Conservation (phyloP, 164 flowering plant species). For the Nelumbo lutea region DNA sequence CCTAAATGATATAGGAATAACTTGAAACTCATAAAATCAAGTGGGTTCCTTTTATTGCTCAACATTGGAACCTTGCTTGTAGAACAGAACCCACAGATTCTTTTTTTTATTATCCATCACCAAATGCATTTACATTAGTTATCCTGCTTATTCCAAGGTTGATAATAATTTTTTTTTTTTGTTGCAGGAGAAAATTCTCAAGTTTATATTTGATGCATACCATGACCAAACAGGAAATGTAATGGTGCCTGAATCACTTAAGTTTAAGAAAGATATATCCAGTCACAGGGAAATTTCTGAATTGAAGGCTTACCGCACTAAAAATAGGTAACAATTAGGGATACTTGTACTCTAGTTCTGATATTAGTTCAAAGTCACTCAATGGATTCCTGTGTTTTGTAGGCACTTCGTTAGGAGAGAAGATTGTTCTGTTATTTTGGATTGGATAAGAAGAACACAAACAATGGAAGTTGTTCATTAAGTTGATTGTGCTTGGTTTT, state of each 20-base stretch:
- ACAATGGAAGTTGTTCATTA: slow-evolving; percentile 7
- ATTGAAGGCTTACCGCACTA: slow-evolving; percentile 59
- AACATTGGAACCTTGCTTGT: neutral
- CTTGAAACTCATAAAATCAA: neutral
- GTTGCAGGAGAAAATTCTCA: slow-evolving; percentile 60
- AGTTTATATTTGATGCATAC: slow-evolving; percentile 66
- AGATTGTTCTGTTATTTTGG: slow-evolving; percentile 58
- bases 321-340: slow-evolving; percentile 50
- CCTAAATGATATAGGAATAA: neutral
- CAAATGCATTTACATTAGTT: neutral
- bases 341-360: neutral
- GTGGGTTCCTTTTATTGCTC: neutral
- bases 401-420: slow-evolving; percentile 56
- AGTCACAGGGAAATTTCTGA: slow-evolving; percentile 32
- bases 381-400: slow-evolving; percentile 17
- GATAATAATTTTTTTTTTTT: slow-evolving; percentile 1
- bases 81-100: neutral
- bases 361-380: neutral
- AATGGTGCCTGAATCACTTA: slow-evolving; percentile 57
- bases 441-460: slow-evolving; percentile 64
- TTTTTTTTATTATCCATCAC: neutral
- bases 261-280: slow-evolving; percentile 49
- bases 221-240: slow-evolving; percentile 38
- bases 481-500: slow-evolving; percentile 2
- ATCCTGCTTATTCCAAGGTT: neutral